Evolutionary conservation across 306 rosid genomes (phyloP).

Genomic region (Dalbergia cultrata): DNA sequence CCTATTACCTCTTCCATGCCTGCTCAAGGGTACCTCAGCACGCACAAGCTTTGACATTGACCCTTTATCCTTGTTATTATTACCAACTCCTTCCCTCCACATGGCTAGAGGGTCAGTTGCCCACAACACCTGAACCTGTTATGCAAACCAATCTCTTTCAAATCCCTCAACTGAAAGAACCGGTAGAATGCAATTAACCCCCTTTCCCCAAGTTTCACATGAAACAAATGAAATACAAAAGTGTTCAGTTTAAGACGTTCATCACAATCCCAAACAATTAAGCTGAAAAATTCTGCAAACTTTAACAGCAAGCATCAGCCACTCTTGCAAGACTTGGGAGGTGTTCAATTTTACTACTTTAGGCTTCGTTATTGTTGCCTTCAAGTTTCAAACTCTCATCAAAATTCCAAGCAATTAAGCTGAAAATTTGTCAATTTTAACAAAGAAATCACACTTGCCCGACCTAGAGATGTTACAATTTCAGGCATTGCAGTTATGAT

Average conservation of each 20-base stretch:
- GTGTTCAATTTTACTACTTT: no score
- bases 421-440: not conserved
- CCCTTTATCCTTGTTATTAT: constrained; percentile 58
- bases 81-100: constrained; percentile 92
- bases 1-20: constrained; percentile 80
- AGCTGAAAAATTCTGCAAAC: not conserved
- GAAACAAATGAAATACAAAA: not conserved
- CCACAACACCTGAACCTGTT: constrained; percentile 88
- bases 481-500: not conserved
- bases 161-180: not conserved
- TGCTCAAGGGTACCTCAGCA: constrained; percentile 80
- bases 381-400: constrained; percentile 9
- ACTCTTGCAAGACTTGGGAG: not conserved
- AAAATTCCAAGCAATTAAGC: constrained; percentile 11
- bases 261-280: constrained; percentile 3
- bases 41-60: constrained; percentile 83
- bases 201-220: constrained; percentile 14
- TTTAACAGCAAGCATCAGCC: not conserved
- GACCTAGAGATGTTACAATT: not conserved
- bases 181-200: constrained; percentile 10
- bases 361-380: no score
- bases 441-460: not conserved
- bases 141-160: constrained; percentile 9
- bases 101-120: constrained; percentile 83
- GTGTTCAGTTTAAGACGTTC: not conserved